These are phyloP conservation scores for Ogataea siamensis DNA, from an alignment of 805 yeast genomes.

Conservation along the genomic window DNA sequence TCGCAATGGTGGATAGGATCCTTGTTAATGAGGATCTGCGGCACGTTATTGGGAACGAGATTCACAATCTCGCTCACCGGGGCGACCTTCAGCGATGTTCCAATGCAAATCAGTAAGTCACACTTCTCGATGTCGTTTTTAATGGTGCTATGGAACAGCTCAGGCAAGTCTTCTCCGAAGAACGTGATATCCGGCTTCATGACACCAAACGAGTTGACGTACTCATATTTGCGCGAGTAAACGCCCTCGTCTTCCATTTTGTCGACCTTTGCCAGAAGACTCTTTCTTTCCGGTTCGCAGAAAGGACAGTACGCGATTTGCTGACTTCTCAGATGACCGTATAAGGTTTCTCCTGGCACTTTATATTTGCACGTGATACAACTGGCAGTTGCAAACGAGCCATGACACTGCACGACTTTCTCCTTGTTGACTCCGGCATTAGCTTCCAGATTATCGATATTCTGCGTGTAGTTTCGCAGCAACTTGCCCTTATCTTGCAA, in stretches of 20 bases:
- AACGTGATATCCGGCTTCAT: slow-evolving; percentile 92
- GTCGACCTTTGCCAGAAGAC: slow-evolving; percentile 28
- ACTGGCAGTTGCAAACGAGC: slow-evolving; percentile 85
- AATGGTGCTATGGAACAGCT: slow-evolving; percentile 57
- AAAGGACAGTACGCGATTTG: slow-evolving; percentile 71
- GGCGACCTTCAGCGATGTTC: slow-evolving; percentile 88
- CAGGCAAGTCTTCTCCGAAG: slow-evolving; percentile 83
- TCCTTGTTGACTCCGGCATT: slow-evolving; percentile 69
- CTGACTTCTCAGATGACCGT: slow-evolving; percentile 52
- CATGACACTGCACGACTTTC: slow-evolving; percentile 84
- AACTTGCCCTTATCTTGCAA: slow-evolving; percentile 75
- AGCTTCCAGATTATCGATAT: slow-evolving; percentile 84
- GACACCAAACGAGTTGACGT: slow-evolving; percentile 64
- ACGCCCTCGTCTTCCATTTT: slow-evolving; percentile 33
- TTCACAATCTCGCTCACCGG: slow-evolving; percentile 91
- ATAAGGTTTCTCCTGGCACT: slow-evolving; percentile 65
- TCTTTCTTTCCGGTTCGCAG: slow-evolving; percentile 48
- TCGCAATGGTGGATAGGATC: slow-evolving; percentile 74
- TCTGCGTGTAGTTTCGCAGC: slow-evolving; percentile 84
- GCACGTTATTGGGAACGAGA: slow-evolving; percentile 65
- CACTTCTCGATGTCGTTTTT: slow-evolving; percentile 62
- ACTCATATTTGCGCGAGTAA: slow-evolving; percentile 28
- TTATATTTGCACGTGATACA: slow-evolving; percentile 73
- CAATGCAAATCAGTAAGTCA: slow-evolving; percentile 80
- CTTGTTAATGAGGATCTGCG: slow-evolving; percentile 76